Evolutionary conservation across 2,329 filamentous ascomycete species (phyloP).

Genomic region (Pseudogymnoascus sp.): DNA sequence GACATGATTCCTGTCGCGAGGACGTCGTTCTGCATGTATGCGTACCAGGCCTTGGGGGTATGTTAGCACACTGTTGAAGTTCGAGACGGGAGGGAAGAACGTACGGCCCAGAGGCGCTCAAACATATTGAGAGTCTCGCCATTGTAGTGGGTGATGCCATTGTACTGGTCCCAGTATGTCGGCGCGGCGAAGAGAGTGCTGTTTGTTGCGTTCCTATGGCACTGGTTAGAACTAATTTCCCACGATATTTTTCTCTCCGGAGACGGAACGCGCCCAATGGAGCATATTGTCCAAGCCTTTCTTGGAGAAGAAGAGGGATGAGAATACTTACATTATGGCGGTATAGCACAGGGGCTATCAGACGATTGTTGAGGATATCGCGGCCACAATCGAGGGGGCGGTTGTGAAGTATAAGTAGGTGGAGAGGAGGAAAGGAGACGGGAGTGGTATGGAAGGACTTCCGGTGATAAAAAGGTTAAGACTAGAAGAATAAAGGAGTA

Average conservation of each 20-base stretch:
- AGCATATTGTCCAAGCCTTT: background rate
- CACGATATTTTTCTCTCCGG: background rate
- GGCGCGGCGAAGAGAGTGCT: conserved; percentile 9
- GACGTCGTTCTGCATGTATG: conserved; percentile 96
- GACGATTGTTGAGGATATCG: background rate
- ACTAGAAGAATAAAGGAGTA: conserved; percentile 4
- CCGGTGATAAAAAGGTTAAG: background rate
- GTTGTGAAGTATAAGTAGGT: background rate
- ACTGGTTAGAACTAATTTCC: background rate
- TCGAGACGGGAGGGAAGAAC: conserved; percentile 28
- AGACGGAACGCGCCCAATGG: background rate
- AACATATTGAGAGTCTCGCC: conserved; percentile 69
- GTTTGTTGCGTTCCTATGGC: background rate
- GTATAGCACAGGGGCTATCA: conserved; percentile 2
- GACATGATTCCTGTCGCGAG: conserved; percentile 97
- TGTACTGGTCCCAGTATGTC: conserved; percentile 48
- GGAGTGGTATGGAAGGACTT: background rate
- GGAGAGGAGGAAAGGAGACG: conserved; percentile 2
- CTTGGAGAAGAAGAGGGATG: background rate
- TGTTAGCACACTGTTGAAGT: conserved; percentile 15
- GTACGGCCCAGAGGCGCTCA: conserved; percentile 81
- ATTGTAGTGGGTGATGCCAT: conserved; percentile 64
- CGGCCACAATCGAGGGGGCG: background rate
- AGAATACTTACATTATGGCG: background rate
- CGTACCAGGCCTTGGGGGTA: conserved; percentile 66